These are phyloP conservation scores for Phytophthora melonis DNA, from an alignment of 352 stramenopile genomes.

Conservation along the genomic window DNA sequence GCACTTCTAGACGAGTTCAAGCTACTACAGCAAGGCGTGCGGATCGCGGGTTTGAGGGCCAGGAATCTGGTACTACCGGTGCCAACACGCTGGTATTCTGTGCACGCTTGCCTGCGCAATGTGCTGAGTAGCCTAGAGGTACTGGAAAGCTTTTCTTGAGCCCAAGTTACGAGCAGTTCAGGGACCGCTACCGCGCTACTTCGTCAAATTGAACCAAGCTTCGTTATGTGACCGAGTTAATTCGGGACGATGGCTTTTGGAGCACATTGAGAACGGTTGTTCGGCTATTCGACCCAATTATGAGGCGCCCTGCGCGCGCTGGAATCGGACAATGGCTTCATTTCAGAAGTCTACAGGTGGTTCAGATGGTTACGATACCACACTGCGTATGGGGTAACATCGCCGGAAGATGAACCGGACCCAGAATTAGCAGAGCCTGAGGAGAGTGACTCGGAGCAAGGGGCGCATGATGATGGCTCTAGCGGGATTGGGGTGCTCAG, in stretches of 20 bases:
- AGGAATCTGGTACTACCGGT: too few relatives aligned
- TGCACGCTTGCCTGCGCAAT: too few relatives aligned
- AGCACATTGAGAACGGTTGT: constrained; percentile 11
- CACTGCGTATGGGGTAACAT: too few relatives aligned
- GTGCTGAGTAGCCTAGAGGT: not conserved
- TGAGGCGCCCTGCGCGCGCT: not conserved
- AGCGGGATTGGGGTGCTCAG: not conserved
- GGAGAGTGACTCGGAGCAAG: too few relatives aligned
- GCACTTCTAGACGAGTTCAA: too few relatives aligned
- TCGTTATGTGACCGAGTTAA: not conserved
- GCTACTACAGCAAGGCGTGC: too few relatives aligned
- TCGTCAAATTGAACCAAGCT: constrained; percentile 5
- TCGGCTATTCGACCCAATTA: constrained; percentile 18
- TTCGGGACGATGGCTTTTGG: constrained; percentile 14
- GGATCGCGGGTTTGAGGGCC: too few relatives aligned
- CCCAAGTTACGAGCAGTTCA: constrained; percentile 14
- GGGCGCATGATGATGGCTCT: not conserved
- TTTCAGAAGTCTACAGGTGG: not conserved
- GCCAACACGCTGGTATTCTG: too few relatives aligned
- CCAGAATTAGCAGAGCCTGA: too few relatives aligned
- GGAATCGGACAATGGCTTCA: constrained; percentile 10
- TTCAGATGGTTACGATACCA: too few relatives aligned
- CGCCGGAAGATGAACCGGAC: too few relatives aligned
- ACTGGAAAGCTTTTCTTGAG: not conserved
- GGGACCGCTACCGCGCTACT: constrained; percentile 11